Percentiles rank a stretch among this genome's conserved stretches.
Conservation (phyloP, 176 grass and related monocot genomes). For the Paspalum vaginatum region DNA sequence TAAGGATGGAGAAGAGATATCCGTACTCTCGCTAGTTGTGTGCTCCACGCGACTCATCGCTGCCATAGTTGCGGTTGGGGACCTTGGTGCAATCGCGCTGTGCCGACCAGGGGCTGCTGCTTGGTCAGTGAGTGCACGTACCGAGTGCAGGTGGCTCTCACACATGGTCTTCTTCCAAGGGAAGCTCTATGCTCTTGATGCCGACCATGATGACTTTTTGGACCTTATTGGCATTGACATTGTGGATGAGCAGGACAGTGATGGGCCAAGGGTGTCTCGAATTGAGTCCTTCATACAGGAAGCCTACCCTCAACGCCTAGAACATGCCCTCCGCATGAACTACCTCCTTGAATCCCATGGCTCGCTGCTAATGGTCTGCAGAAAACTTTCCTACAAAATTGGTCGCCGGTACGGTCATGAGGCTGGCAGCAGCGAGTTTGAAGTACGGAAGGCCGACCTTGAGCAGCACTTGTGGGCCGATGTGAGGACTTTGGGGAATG, state of each 20-base stretch:
- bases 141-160: background rate
- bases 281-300: background rate
- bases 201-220: too few relatives aligned
- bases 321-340: background rate
- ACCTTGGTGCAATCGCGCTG: background rate
- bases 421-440: too few relatives aligned
- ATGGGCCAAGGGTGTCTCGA: background rate
- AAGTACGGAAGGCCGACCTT: too few relatives aligned
- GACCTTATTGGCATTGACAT: too few relatives aligned
- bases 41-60: background rate
- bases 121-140: background rate
- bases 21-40: background rate
- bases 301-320: background rate
- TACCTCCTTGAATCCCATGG: background rate
- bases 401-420: too few relatives aligned
- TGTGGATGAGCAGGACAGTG: too few relatives aligned
- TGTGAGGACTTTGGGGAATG: too few relatives aligned
- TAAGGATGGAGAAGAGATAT: background rate
- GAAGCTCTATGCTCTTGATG: background rate
- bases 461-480: too few relatives aligned
- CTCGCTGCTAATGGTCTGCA: background rate
- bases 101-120: background rate
- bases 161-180: conserved; percentile 2
- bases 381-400: background rate
- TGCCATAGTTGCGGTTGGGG: background rate